Evolutionary conservation across 1,284 basidiomycete species (phyloP).

Genomic region (Ganoderma sinense): DNA sequence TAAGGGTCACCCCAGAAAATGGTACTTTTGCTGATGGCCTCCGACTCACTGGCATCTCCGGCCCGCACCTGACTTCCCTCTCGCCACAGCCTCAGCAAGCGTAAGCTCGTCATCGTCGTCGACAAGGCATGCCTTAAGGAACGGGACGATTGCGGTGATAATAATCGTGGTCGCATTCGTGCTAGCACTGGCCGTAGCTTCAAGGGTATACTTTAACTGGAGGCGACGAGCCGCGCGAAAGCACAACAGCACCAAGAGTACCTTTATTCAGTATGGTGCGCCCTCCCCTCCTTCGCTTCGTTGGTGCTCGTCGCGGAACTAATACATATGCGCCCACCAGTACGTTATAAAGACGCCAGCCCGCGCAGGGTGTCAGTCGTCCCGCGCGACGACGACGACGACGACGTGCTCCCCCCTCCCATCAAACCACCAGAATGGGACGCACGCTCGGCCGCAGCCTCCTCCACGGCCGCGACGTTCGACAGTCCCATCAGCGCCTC

Average conservation of each 20-base stretch:
- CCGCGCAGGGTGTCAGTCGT: not conserved
- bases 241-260: not conserved
- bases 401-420: not conserved
- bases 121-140: not conserved
- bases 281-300: not conserved
- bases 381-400: not conserved
- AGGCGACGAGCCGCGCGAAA: constrained; percentile 1
- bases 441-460: not conserved
- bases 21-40: no score
- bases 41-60: no score
- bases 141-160: constrained; percentile 19
- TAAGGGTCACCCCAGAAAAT: no score
- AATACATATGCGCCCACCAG: not conserved
- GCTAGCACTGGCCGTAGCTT: not conserved
- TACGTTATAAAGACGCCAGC: not conserved
- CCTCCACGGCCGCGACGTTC: not conserved
- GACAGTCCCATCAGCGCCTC: not conserved
- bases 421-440: not conserved
- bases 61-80: not conserved
- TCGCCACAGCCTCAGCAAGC: not conserved
- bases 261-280: not conserved
- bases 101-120: not conserved
- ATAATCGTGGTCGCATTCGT: constrained; percentile 9
- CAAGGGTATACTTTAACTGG: constrained; percentile 6
- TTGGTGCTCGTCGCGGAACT: not conserved